These are phyloP conservation scores for Cyberlindnera meyerae DNA, from an alignment of 805 yeast species.

Conservation along the genomic window DNA sequence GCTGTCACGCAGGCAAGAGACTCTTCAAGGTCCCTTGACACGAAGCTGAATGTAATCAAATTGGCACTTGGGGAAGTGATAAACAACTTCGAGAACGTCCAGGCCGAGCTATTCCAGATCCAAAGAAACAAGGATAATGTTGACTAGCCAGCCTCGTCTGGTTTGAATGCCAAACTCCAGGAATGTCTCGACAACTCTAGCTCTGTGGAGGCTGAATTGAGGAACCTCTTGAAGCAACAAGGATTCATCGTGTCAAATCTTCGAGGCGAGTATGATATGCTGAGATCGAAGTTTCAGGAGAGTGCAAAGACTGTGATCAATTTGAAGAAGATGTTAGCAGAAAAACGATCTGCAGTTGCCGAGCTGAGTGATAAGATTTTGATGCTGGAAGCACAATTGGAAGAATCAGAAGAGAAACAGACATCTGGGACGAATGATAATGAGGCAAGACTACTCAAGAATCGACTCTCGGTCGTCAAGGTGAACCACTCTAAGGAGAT, in stretches of 20 bases:
- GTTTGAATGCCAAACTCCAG: conserved; percentile 3
- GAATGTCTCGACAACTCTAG: conserved; percentile 13
- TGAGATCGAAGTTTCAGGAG: conserved; percentile 17
- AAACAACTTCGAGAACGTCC: conserved; percentile 3
- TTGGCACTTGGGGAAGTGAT: conserved; percentile 18
- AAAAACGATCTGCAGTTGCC: conserved; percentile 16
- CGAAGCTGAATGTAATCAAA: conserved; percentile 18
- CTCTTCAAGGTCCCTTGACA: conserved; percentile 17
- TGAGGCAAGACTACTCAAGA: conserved; percentile 21
- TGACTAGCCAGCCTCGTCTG: background rate
- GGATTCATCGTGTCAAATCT: conserved; percentile 10
- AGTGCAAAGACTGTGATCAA: conserved; percentile 5
- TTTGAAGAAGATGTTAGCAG: conserved; percentile 16
- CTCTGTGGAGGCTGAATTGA: conserved; percentile 17
- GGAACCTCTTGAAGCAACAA: conserved; percentile 12
- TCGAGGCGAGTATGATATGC: conserved; percentile 12
- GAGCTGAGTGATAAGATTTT: conserved; percentile 11
- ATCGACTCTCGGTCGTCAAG: conserved; percentile 19
- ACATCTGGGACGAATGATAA: conserved; percentile 7
- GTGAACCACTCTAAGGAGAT: conserved; percentile 22
- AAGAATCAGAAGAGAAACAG: conserved; percentile 7
- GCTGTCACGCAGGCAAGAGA: conserved; percentile 21
- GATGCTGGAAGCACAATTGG: conserved; percentile 16
- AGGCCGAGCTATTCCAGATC: background rate
- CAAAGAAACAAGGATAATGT: conserved; percentile 4